Conservation (phyloP, 139 green algal species). For the Dunaliella primolecta region DNA sequence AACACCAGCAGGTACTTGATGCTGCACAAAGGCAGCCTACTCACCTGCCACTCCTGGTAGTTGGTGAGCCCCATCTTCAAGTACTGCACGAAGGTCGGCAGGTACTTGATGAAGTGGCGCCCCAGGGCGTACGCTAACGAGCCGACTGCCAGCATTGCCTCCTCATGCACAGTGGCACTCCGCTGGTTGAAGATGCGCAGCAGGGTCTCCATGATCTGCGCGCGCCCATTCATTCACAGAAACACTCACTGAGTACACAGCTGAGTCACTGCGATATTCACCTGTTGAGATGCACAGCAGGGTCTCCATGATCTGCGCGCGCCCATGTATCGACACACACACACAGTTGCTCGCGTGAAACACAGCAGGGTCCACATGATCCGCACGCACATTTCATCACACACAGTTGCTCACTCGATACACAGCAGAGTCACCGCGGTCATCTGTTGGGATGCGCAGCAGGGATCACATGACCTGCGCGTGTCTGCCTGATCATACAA, state of each 20-base stretch:
- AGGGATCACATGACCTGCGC: conserved; percentile 75
- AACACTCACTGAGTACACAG: too few species aligned
- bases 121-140: conserved; percentile 78
- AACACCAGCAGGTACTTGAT: too few species aligned
- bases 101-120: conserved; percentile 88
- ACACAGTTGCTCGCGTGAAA: too few species aligned
- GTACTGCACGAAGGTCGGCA: conserved; percentile 80
- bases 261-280: too few species aligned
- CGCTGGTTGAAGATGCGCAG: conserved; percentile 37
- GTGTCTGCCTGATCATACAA: too few species aligned
- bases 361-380: conserved; percentile 76
- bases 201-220: conserved; percentile 75
- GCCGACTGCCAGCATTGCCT: conserved; percentile 92
- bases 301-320: conserved; percentile 73
- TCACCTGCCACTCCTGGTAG: conserved; percentile 74
- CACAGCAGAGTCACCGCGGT: too few species aligned
- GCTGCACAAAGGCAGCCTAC: too few species aligned
- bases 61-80: conserved; percentile 84
- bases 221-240: too few species aligned
- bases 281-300: conserved; percentile 59
- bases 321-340: too few species aligned
- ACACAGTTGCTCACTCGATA: too few species aligned
- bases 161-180: conserved; percentile 82
- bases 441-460: conserved; percentile 47
- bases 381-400: too few species aligned